Percentiles rank a stretch among this genome's conserved stretches.
Evolutionary conservation across 805 yeast species (phyloP).

Genomic region (Candida boidinii): DNA sequence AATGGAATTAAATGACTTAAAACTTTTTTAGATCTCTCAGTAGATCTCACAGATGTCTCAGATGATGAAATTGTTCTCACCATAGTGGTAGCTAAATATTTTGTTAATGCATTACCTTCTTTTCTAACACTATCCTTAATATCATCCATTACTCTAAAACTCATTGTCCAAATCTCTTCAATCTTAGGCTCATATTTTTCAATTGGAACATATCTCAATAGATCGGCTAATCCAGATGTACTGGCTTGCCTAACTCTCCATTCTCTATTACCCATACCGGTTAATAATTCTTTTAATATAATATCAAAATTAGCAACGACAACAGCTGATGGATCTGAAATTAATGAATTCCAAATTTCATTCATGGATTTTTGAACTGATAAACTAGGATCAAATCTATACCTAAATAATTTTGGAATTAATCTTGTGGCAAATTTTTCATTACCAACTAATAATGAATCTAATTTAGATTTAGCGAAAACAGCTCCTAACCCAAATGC

Average conservation of each 20-base stretch:
- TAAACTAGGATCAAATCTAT: slow-evolving; percentile 74
- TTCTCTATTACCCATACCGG: slow-evolving; percentile 70
- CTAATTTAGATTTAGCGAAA: slow-evolving; percentile 68
- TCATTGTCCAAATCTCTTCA: slow-evolving; percentile 77
- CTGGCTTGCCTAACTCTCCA: slow-evolving; percentile 94
- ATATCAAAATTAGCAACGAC: slow-evolving; percentile 44
- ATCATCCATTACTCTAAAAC: slow-evolving; percentile 87
- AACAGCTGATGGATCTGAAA: slow-evolving; percentile 44
- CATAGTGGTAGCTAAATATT: slow-evolving; percentile 53
- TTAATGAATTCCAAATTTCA: slow-evolving; percentile 75
- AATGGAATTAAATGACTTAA: slow-evolving; percentile 65
- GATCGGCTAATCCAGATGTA: slow-evolving; percentile 58
- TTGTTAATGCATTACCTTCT: slow-evolving; percentile 66
- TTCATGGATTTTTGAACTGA: slow-evolving; percentile 77
- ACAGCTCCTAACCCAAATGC: slow-evolving; percentile 90
- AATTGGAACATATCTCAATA: slow-evolving; percentile 53
- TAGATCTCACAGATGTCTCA: slow-evolving; percentile 7
- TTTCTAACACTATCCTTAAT: slow-evolving; percentile 87
- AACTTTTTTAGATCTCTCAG: slow-evolving; percentile 35
- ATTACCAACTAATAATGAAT: slow-evolving; percentile 48
- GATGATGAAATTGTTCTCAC: slow-evolving; percentile 47
- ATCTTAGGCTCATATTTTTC: slow-evolving; percentile 41
- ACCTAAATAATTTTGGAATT: slow-evolving; percentile 77
- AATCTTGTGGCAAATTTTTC: slow-evolving; percentile 46
- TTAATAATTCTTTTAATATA: slow-evolving; percentile 57